Evolutionary conservation across 495 filamentous ascomycete species (phyloP), one percentile per base, ranked within the genome.

Genomic region (Tuber aestivum): DNA sequence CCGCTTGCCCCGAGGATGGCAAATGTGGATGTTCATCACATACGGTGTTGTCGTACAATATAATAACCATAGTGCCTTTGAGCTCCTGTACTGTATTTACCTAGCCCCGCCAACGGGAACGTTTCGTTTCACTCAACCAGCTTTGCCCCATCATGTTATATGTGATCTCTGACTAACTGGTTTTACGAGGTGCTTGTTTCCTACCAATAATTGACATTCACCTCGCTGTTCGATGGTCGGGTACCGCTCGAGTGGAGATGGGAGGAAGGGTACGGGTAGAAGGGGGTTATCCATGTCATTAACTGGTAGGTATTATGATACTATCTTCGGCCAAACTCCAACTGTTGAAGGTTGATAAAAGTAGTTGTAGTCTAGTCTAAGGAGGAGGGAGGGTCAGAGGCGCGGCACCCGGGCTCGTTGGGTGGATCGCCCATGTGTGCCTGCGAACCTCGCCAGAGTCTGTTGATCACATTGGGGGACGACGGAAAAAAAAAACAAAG

Each of bases 141-240:
- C n/a, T 32, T 61, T n/a, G 3, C 27, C 23, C 56, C 21, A 65
- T 16, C 27, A 32, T 65, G n/a, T 65, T 65, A 65, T 65, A 65
- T 65, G 56, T 65, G 56, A 65, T 65, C n/a, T 65, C 56, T 10
- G 56, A 65, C 56, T 32, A 65, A 32, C n/a, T 32, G n/a, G 56
- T 65, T 65, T 32, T 32, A n/a, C 12, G n/a, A 65, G 56, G 56
- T 18, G 56, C n/a, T 65, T 65, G 56, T 65, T 65, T 32, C 56
- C 56, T 65, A 14, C 56, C n/a, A 61, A 14, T 14, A 14, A 27
- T 27, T 61, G 50, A 61, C 50, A 27, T 61, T 27, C 27, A 27
- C n/a, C 27, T 61, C 50, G n/a, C 50, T 32, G 50, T 27, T 27
- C 32, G 50, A 32, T 61, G 3, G 50, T 32, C n/a, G n/a, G 4